Evolutionary conservation across 768 basidiomycete species (phyloP).

Genomic region (Leccinum variicolor): DNA sequence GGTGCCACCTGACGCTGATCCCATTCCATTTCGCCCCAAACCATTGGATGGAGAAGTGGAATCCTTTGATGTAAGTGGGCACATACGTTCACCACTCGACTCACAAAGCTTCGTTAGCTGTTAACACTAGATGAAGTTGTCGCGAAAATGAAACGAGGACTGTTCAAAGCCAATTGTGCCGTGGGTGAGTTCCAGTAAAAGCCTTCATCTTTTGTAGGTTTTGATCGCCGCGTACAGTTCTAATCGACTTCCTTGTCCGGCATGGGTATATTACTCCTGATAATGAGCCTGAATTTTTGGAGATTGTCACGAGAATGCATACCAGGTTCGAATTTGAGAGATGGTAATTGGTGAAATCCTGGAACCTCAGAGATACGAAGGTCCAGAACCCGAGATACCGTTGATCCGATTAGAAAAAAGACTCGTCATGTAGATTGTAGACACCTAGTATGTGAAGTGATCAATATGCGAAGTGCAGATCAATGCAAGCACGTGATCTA

Average conservation of each 20-base stretch:
- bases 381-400: neutral
- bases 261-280: slow-evolving; percentile 85
- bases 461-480: neutral
- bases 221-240: slow-evolving; percentile 45
- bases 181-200: slow-evolving; percentile 49
- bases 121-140: slow-evolving; percentile 62
- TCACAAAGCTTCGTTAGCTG: slow-evolving; percentile 43
- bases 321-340: slow-evolving; percentile 61
- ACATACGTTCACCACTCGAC: neutral
- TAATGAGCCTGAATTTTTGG: slow-evolving; percentile 78
- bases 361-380: neutral
- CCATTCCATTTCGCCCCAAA: slow-evolving; percentile 54
- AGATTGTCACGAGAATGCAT: slow-evolving; percentile 75
- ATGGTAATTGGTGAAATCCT: slow-evolving; percentile 33
- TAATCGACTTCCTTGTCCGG: slow-evolving; percentile 87
- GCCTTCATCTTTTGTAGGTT: neutral
- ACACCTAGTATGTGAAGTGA: too few species aligned
- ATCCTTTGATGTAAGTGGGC: slow-evolving; percentile 69
- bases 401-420: neutral
- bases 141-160: slow-evolving; percentile 56
- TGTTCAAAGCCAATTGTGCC: slow-evolving; percentile 94
- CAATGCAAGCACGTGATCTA: slow-evolving; percentile 10
- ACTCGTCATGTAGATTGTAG: neutral
- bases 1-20: slow-evolving; percentile 52
- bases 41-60: slow-evolving; percentile 94